Percentiles rank a stretch among this genome's conserved stretches.
Evolutionary conservation across 331 rosid species (phyloP).

Genomic region (Spiraea crenata): DNA sequence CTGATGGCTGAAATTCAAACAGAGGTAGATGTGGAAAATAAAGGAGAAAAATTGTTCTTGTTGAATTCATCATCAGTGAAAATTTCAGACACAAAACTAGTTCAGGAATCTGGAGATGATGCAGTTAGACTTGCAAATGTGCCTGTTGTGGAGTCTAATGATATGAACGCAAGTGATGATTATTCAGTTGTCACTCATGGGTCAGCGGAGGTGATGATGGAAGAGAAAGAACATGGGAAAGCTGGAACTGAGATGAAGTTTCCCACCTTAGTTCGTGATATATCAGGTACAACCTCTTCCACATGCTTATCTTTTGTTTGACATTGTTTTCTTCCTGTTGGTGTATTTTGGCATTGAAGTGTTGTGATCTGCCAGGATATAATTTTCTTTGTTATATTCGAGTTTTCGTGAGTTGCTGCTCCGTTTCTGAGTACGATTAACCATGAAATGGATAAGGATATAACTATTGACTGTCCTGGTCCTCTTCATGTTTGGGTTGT

Average conservation of each 20-base stretch:
- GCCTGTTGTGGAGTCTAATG: constrained; percentile 28
- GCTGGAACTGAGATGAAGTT: constrained; percentile 28
- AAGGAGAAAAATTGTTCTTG: constrained; percentile 20
- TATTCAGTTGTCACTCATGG: constrained; percentile 21
- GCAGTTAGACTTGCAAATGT: constrained; percentile 26
- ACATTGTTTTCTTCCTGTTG: neutral
- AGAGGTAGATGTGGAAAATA: constrained; percentile 30
- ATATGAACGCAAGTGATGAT: constrained; percentile 26
- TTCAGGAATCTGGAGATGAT: constrained; percentile 26
- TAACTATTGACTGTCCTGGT: neutral
- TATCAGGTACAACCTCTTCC: constrained; percentile 36
- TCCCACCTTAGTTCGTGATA: constrained; percentile 27
- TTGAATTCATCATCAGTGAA: constrained; percentile 20
- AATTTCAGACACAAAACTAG: constrained; percentile 24
- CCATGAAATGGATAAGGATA: too few species aligned
- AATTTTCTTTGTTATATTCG: neutral
- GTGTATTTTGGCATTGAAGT: neutral
- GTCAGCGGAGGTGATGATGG: constrained; percentile 32
- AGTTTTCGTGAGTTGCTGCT: neutral
- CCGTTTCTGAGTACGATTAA: neutral
- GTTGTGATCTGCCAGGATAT: neutral
- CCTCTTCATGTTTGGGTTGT: neutral
- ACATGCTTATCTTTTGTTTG: neutral
- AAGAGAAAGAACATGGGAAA: constrained; percentile 37
- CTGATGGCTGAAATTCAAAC: constrained; percentile 21